Evolutionary conservation across 768 basidiomycete species (phyloP), one percentile per base, ranked within the genome.

Genomic region (Cyclocybe aegerita): DNA sequence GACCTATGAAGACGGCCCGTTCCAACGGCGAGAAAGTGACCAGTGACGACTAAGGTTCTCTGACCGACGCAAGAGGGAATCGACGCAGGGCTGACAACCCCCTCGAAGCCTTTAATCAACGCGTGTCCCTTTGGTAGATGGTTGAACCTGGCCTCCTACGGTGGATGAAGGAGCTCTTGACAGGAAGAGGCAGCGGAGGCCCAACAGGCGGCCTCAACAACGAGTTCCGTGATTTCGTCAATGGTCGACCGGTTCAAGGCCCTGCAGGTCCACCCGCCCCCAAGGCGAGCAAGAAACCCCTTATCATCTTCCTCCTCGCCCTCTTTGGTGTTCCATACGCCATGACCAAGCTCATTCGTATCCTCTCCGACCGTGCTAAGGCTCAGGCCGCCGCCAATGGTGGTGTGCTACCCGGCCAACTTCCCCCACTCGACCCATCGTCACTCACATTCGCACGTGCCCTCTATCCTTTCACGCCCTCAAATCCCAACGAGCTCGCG

Each of bases 271-370:
- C 74, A 4, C 59, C 50, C 16, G 56, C 67, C 11, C 83, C 84
- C 2, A 86, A 82, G 62, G 80, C 90, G 4, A 88, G 83, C 70
- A 88, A 84, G 67, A 98, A 97, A 65, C 97, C 97, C 0, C 76
- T 98, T 40, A 72, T 98, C 65, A 74, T 98, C 55, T 98, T 99
- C 80, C 79, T 99, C 58, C 81, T 98, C 50, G 93, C 95, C 23
- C 83, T 97, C 49, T 78, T 98, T 61, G 97, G 97, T 47, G 69
- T 99, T 42, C 97, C 96, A 0, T 98, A 88, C 59, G 85, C 88
- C 46, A 97, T 99, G 93, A 81, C 90, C 48, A 88, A 86, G 59
- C 84, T 99, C 55, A 85, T 98, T 61, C 83, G 80, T 50, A 70
- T 92, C 12, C 79, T 97, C 39, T 78, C 82, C 44, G 81, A 80